Evolutionary conservation across 495 filamentous ascomycete species (phyloP).

Genomic region (Letharia columbiana): DNA sequence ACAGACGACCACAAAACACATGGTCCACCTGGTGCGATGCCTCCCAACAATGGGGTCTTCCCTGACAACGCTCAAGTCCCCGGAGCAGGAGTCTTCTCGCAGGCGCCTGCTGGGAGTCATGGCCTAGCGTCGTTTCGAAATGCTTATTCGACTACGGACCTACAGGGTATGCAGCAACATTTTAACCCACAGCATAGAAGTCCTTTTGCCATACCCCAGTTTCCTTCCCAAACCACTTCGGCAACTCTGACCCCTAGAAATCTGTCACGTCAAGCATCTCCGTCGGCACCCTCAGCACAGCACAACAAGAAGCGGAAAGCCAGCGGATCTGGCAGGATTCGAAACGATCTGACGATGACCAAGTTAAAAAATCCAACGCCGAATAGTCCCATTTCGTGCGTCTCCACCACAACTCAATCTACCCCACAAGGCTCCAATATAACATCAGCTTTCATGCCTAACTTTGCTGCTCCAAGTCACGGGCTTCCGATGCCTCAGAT

Average conservation of each 20-base stretch:
- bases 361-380: slow-evolving; percentile 45
- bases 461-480: slow-evolving; percentile 35
- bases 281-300: slow-evolving; percentile 50
- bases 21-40: slow-evolving; percentile 27
- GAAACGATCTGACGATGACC: slow-evolving; percentile 70
- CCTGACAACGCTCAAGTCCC: slow-evolving; percentile 39
- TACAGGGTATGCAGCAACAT: slow-evolving; percentile 43
- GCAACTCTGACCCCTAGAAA: slow-evolving; percentile 50
- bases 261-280: slow-evolving; percentile 65
- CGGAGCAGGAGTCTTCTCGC: slow-evolving; percentile 39
- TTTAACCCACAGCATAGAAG: slow-evolving; percentile 2
- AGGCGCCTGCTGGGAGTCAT: slow-evolving; percentile 32
- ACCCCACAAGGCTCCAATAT: slow-evolving; percentile 27
- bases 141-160: slow-evolving; percentile 42
- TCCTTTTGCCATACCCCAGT: slow-evolving; percentile 32
- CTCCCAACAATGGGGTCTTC: slow-evolving; percentile 33
- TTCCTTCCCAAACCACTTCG: slow-evolving; percentile 36
- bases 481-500: slow-evolving; percentile 38
- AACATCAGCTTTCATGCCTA: slow-evolving; percentile 33
- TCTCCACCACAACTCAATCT: slow-evolving; percentile 25
- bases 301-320: slow-evolving; percentile 66
- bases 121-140: slow-evolving; percentile 26
- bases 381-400: slow-evolving; percentile 21
- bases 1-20: slow-evolving; percentile 96
- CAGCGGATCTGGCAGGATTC: slow-evolving; percentile 57